These are phyloP conservation scores for Hemerocallis citrina DNA, from an alignment of 106 monocot species.

Conservation along the genomic window DNA sequence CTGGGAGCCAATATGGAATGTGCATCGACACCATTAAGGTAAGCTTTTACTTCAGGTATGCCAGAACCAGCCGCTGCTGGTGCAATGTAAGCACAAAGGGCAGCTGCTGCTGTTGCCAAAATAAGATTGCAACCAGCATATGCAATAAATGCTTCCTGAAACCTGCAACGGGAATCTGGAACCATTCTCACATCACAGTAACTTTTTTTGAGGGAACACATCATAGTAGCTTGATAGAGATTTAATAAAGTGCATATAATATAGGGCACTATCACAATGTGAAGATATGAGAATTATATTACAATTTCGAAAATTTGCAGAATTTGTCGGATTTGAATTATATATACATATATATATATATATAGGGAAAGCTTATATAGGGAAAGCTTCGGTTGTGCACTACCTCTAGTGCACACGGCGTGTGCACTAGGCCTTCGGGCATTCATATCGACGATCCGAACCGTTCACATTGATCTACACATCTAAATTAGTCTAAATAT, in stretches of 20 bases:
- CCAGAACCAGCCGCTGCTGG: slow-evolving; percentile 87
- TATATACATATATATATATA: too few species aligned
- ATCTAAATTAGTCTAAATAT: too few species aligned
- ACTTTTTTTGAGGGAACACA: slow-evolving; percentile 6
- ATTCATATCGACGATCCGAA: too few species aligned
- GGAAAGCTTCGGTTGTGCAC: too few species aligned
- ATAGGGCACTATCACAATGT: background rate
- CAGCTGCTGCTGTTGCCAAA: slow-evolving; percentile 49
- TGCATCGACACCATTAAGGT: slow-evolving; percentile 82
- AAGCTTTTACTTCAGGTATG: slow-evolving; percentile 89
- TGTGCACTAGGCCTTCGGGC: too few species aligned
- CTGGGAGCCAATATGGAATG: slow-evolving; percentile 75
- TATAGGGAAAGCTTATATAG: too few species aligned
- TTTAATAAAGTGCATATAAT: background rate
- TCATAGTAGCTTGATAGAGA: background rate
- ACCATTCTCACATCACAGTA: slow-evolving; percentile 8
- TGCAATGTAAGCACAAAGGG: slow-evolving; percentile 71
- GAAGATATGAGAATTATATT: background rate
- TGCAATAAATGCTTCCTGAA: slow-evolving; percentile 32
- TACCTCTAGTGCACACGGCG: too few species aligned
- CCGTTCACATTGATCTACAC: too few species aligned
- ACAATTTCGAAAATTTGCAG: background rate
- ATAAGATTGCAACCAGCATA: slow-evolving; percentile 59
- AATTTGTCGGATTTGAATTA: background rate
- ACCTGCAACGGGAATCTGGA: slow-evolving; percentile 62